Percentiles rank a stretch among this genome's conserved stretches.
Conservation (phyloP, 371 early-diverging fungal species). For the Mortierella sp. region DNA sequence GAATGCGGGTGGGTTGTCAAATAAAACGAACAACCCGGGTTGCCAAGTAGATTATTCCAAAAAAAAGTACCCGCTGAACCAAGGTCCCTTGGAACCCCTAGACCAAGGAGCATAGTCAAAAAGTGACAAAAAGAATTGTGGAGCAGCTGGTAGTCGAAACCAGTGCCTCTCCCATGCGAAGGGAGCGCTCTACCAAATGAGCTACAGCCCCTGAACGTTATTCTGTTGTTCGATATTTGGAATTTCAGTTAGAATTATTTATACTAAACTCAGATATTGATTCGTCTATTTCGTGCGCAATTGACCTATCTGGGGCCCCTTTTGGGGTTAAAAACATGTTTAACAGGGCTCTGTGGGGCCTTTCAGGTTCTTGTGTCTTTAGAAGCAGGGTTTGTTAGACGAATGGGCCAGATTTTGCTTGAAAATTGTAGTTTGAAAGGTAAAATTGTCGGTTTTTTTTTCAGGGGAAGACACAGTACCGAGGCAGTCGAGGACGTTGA, state of each 20-base stretch:
- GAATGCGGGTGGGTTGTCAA: too few relatives aligned
- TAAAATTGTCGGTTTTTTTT: too few relatives aligned
- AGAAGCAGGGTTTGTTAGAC: too few relatives aligned
- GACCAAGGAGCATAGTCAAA: background rate
- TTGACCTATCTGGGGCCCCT: background rate
- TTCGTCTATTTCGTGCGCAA: background rate
- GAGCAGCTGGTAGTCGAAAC: constrained; percentile 55
- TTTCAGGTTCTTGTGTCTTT: too few relatives aligned
- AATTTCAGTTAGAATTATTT: background rate
- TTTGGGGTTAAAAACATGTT: too few relatives aligned
- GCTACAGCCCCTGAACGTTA: constrained; percentile 40
- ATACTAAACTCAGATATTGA: background rate
- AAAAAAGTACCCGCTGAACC: background rate
- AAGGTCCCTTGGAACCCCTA: background rate
- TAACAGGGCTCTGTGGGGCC: too few relatives aligned
- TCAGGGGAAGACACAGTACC: too few relatives aligned
- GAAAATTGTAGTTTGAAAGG: too few relatives aligned
- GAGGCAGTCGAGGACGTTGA: too few relatives aligned
- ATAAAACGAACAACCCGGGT: too few relatives aligned
- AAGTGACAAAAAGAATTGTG: constrained; percentile 9
- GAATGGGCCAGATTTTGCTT: too few relatives aligned
- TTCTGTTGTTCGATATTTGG: background rate
- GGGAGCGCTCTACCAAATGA: constrained; percentile 56
- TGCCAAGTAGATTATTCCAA: too few relatives aligned
- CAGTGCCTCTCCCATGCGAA: constrained; percentile 56